Evolutionary conservation across 805 yeast genomes (phyloP), one percentile per base, ranked within the genome.

Genomic region (Ogataea pilisensis): DNA sequence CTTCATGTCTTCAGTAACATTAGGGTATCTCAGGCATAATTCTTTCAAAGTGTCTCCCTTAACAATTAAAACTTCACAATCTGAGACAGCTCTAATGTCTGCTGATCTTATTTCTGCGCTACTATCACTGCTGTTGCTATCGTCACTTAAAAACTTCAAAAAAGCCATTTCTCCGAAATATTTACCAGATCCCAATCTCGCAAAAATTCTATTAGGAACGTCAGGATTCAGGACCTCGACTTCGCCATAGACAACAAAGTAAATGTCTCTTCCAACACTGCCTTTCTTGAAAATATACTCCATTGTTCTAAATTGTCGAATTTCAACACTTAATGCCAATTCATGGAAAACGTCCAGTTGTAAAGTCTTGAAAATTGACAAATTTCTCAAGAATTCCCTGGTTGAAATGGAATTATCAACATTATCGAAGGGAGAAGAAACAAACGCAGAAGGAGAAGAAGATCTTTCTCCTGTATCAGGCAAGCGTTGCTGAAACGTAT

Each of bases 121-220:
- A 56, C 19, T 66, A 20, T 33, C 54, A 53, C 34, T 63, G 56
- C 19, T 66, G 14, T 33, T n/a, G n/a, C n/a, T 19, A 13, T 45
- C 45, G 25, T 53, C 54, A 30, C 58, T 43, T 17, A 79, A 51
- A 11, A 70, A 69, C 3, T 76, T 65, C 31, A 84, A 60, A 50
- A 83, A 84, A 0, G 86, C 75, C 81, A 83, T 80, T 58, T 83
- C 91, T 18, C 93, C 93, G 62, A 84, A 82, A 60, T 80, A 82
- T 26, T 79, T 72, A 17, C 85, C 86, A 13, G 76, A 61, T 2
- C 76, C 71, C 20, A 85, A 62, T 42, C 86, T 68, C 4, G 85
- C 88, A 29, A 78, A 56, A 1, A 72, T 64, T 27, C 63, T 60
- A 16, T 64, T 61, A 22, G 63, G 52, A 2, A 64, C 61, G 35